These are phyloP conservation scores for Solanum bukasovii DNA, from an alignment of 257 asterid genomes.

Conservation along the genomic window DNA sequence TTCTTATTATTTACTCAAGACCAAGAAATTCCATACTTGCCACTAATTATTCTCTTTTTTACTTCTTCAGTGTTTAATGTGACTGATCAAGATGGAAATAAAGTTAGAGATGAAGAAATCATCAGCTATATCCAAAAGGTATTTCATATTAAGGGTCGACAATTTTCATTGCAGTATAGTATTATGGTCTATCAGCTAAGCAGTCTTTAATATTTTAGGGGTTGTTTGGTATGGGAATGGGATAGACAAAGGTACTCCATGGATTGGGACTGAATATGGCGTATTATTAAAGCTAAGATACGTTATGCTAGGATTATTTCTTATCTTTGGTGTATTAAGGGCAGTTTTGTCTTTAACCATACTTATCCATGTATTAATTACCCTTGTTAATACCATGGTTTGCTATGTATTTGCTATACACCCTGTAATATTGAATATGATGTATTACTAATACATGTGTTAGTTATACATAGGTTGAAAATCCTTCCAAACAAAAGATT, in stretches of 20 bases:
- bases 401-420: not conserved
- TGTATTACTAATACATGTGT: not conserved
- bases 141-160: not conserved
- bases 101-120: constrained; percentile 45
- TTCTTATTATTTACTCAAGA: not conserved
- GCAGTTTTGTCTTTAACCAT: not conserved
- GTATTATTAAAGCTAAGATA: not conserved
- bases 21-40: not conserved
- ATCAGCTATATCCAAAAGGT: constrained; percentile 59
- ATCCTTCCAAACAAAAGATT: not conserved
- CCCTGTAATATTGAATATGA: not conserved
- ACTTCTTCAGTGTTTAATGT: constrained; percentile 53
- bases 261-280: not conserved
- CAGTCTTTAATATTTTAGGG: not conserved
- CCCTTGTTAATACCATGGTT: not conserved
- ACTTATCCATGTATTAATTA: not conserved
- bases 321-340: not conserved
- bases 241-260: not conserved
- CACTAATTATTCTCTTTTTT: not conserved
- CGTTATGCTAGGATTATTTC: not conserved
- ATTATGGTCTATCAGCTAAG: not conserved
- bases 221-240: not conserved
- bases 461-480: not conserved
- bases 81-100: constrained; percentile 44
- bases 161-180: not conserved